Percentiles rank a stretch among this genome's conserved stretches.
These are phyloP conservation scores for Lentinula sp. DNA, from an alignment of 768 basidiomycete genomes.

Conservation along the genomic window DNA sequence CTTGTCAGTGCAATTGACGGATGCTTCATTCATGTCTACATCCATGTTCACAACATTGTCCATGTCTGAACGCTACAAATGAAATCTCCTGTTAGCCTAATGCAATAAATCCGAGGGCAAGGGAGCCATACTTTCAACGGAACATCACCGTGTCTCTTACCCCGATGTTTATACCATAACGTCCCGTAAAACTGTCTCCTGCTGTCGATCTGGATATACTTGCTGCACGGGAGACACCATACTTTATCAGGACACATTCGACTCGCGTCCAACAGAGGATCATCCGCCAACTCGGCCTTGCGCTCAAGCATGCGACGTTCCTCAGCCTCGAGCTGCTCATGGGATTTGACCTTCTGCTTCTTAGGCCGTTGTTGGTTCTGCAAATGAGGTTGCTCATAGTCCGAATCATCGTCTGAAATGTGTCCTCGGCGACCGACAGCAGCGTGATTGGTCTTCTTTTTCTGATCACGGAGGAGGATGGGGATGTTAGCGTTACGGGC, in stretches of 20 bases:
- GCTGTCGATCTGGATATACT: conserved; percentile 1
- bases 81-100: not conserved
- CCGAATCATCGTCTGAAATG: not conserved
- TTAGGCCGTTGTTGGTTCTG: not conserved
- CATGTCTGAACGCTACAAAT: not conserved
- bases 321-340: not conserved
- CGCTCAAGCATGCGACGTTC: not conserved
- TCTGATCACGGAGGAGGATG: not conserved
- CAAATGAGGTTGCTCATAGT: not conserved
- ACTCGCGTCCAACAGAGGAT: not conserved
- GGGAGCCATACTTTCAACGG: not conserved
- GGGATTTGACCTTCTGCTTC: conserved; percentile 1
- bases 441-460: not conserved
- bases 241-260: not conserved
- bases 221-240: conserved; percentile 1
- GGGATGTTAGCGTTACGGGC: not conserved
- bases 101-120: not conserved
- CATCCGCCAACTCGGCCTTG: not conserved
- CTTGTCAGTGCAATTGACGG: not conserved
- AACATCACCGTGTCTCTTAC: not conserved
- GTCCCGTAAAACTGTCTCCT: conserved; percentile 2
- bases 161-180: conserved; percentile 1
- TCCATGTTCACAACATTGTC: not conserved
- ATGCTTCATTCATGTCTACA: not conserved
- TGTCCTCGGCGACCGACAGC: not conserved